Conservation (phyloP, 768 basidiomycete genomes). For the Polyporus arcularius region DNA sequence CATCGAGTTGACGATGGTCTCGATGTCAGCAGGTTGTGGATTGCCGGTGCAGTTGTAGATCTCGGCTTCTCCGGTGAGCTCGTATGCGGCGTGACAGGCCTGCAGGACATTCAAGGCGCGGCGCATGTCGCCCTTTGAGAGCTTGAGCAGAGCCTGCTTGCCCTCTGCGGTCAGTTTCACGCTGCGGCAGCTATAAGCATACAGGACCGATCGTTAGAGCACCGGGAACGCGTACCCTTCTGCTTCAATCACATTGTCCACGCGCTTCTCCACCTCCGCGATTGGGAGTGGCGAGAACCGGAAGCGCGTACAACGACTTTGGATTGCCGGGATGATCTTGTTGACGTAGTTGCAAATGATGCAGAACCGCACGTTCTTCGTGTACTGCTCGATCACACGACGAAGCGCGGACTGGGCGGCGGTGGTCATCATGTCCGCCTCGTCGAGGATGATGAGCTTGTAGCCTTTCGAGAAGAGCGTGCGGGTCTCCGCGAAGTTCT, state of each 20-base stretch:
- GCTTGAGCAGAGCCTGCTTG: slow-evolving; percentile 83
- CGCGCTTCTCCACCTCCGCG: slow-evolving; percentile 79
- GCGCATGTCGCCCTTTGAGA: slow-evolving; percentile 98
- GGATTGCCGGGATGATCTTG: slow-evolving; percentile 97
- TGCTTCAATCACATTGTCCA: slow-evolving; percentile 74
- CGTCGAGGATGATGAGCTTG: slow-evolving; percentile 97
- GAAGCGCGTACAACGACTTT: slow-evolving; percentile 97
- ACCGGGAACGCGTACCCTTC: slow-evolving; percentile 64
- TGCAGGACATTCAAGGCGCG: slow-evolving; percentile 94
- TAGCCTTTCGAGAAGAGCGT: slow-evolving; percentile 90
- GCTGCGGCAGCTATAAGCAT: slow-evolving; percentile 40
- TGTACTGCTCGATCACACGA: slow-evolving; percentile 97
- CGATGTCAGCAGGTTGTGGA: slow-evolving; percentile 94
- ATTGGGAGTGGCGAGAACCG: slow-evolving; percentile 93
- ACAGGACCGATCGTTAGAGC: neutral
- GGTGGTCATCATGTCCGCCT: slow-evolving; percentile 99
- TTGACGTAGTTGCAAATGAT: slow-evolving; percentile 99
- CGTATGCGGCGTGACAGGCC: slow-evolving; percentile 97
- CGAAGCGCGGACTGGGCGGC: slow-evolving; percentile 96
- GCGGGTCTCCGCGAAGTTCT: slow-evolving; percentile 95
- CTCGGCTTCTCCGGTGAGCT: slow-evolving; percentile 82
- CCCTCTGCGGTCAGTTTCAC: slow-evolving; percentile 88
- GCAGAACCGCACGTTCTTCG: slow-evolving; percentile 97
- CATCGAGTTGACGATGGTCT: slow-evolving; percentile 93
- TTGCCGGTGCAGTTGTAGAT: slow-evolving; percentile 97